These are phyloP conservation scores for Sporothrix brunneoviolacea DNA, from an alignment of 2,329 filamentous ascomycete genomes.

Conservation along the genomic window DNA sequence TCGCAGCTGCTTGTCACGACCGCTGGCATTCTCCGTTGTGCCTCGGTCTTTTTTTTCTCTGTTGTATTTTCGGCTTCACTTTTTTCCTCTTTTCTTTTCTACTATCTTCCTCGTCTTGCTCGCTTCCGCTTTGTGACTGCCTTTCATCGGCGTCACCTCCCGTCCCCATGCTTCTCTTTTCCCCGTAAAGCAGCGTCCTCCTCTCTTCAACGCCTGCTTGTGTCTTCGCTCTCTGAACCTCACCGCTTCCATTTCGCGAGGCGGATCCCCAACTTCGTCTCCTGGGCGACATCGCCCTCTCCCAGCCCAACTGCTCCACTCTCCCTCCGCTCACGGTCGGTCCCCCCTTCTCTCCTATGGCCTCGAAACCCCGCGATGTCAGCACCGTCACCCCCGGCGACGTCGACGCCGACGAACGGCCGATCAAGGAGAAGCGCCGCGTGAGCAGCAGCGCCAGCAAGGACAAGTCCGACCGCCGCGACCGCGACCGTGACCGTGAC, in stretches of 20 bases:
- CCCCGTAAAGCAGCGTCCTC: neutral
- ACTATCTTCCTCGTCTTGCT: neutral
- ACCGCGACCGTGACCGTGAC: neutral
- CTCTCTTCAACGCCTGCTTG: neutral
- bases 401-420: conserved; percentile 8
- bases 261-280: neutral
- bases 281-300: neutral
- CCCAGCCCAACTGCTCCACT: neutral
- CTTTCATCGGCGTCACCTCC: conserved; percentile 7
- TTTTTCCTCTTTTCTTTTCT: conserved; percentile 1
- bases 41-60: neutral
- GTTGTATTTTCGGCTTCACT: neutral
- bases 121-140: neutral
- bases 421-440: conserved; percentile 10
- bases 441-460: conserved; percentile 10
- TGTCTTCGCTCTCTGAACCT: no score
- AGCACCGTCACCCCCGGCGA: conserved; percentile 1
- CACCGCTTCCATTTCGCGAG: neutral
- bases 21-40: neutral
- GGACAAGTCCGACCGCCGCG: conserved; percentile 5
- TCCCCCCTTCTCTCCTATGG: conserved; percentile 1
- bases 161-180: conserved; percentile 10
- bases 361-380: conserved; percentile 11
- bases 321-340: neutral
- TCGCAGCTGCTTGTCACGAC: neutral